phyloP scores from a whole-genome alignment of 2,329 filamentous ascomycete species.

The Pyricularia pennisetigena region DNA sequence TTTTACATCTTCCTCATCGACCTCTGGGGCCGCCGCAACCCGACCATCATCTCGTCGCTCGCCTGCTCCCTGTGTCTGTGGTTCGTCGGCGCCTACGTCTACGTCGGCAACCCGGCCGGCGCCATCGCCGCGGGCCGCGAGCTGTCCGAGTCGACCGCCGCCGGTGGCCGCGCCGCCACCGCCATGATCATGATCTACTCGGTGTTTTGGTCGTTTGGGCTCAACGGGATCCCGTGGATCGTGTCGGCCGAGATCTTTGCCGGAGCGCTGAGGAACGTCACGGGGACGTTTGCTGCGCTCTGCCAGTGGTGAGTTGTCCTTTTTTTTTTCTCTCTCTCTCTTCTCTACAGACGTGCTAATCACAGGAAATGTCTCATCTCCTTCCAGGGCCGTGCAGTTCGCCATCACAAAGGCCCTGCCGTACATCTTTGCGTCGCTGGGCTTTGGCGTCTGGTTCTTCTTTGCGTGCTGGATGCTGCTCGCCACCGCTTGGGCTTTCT shows the following conservation, averaged over 20 bases:
- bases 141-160: constrained; percentile 28
- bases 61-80: constrained; percentile 38
- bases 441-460: constrained; percentile 46
- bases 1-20: constrained; percentile 30
- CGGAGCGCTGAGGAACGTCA: constrained; percentile 29
- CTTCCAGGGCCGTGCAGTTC: constrained; percentile 29
- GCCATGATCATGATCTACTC: constrained; percentile 46
- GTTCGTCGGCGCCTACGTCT: constrained; percentile 43
- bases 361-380: not conserved
- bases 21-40: constrained; percentile 26
- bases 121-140: constrained; percentile 31
- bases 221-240: constrained; percentile 36
- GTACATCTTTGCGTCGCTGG: constrained; percentile 30
- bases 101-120: constrained; percentile 35
- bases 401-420: constrained; percentile 31
- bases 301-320: constrained; percentile 21
- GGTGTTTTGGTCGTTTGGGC: constrained; percentile 36
- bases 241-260: constrained; percentile 34
- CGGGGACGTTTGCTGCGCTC: constrained; percentile 28
- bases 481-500: constrained; percentile 36
- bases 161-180: constrained; percentile 41
- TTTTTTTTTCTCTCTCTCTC: not conserved
- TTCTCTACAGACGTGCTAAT: not conserved
- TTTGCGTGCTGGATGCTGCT: constrained; percentile 41
- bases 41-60: constrained; percentile 35